A percentile compares a stretch with the other conserved stretches of the same genome.
Evolutionary conservation across 2,329 filamentous ascomycete genomes (phyloP).

Genomic region (Macrophomina pseudophaseolina): DNA sequence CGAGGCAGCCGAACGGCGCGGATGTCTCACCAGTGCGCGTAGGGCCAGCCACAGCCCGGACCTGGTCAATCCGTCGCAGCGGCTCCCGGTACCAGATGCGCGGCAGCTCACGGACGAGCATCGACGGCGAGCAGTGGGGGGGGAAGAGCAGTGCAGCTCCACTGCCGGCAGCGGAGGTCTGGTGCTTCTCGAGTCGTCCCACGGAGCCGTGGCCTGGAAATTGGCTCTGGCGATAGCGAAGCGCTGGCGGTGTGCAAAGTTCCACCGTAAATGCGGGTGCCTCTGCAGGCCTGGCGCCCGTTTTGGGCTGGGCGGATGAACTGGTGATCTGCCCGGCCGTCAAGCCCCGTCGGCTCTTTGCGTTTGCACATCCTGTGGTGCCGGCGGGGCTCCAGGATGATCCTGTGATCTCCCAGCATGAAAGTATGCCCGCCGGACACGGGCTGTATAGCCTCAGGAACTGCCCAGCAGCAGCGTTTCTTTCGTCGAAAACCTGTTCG

Average conservation of each 20-base stretch:
- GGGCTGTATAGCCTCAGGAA: constrained; percentile 7
- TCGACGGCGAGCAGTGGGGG: background rate
- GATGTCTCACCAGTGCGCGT: constrained; percentile 10
- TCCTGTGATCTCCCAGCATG: constrained; percentile 12
- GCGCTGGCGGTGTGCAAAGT: constrained; percentile 18
- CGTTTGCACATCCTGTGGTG: constrained; percentile 12
- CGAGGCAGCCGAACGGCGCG: constrained; percentile 13
- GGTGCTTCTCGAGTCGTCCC: background rate
- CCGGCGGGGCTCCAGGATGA: constrained; percentile 12
- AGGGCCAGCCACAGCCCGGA: background rate
- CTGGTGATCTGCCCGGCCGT: constrained; percentile 21
- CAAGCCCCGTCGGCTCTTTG: constrained; percentile 10
- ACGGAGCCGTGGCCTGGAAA: background rate
- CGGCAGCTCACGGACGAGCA: constrained; percentile 4
- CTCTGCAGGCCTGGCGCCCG: constrained; percentile 4
- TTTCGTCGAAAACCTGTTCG: background rate
- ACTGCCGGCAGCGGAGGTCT: background rate
- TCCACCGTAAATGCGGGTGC: background rate
- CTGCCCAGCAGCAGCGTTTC: background rate
- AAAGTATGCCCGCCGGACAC: background rate
- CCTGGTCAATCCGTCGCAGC: background rate
- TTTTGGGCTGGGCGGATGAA: constrained; percentile 7
- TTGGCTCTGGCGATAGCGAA: background rate
- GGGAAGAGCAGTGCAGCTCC: background rate
- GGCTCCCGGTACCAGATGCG: constrained; percentile 6